Evolutionary conservation across 305 asterid genomes (phyloP).

Genomic region (Galium porrigens): DNA sequence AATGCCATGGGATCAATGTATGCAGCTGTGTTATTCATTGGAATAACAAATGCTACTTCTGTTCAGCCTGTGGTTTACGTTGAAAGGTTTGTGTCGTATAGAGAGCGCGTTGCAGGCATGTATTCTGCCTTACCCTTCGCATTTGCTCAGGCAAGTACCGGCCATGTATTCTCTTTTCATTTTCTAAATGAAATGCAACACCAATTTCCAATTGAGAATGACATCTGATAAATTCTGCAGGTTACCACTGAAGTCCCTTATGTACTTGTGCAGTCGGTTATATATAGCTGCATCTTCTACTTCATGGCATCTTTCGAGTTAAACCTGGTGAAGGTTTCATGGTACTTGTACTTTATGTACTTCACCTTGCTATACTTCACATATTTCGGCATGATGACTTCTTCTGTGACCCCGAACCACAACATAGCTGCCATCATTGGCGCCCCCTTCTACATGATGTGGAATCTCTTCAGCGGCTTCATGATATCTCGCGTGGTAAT

Average conservation of each 20-base stretch:
- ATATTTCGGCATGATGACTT: slow-evolving; percentile 88
- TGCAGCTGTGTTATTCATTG: slow-evolving; percentile 69
- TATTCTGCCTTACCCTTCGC: slow-evolving; percentile 86
- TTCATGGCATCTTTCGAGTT: slow-evolving; percentile 72
- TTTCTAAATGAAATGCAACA: not conserved
- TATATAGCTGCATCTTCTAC: slow-evolving; percentile 63
- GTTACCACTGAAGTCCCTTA: slow-evolving; percentile 73
- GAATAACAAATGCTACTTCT: slow-evolving; percentile 64
- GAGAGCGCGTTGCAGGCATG: slow-evolving; percentile 93
- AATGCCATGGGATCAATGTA: slow-evolving; percentile 96
- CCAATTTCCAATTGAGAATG: not conserved
- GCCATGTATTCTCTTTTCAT: not conserved
- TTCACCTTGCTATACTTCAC: slow-evolving; percentile 80
- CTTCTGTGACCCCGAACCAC: slow-evolving; percentile 86
- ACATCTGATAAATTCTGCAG: slow-evolving; percentile 28
- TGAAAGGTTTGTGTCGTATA: slow-evolving; percentile 75
- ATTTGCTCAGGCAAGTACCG: slow-evolving; percentile 57
- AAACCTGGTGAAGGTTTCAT: slow-evolving; percentile 41
- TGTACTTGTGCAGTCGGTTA: slow-evolving; percentile 50
- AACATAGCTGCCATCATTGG: slow-evolving; percentile 76
- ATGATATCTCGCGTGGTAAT: slow-evolving; percentile 83
- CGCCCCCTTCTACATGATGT: slow-evolving; percentile 87
- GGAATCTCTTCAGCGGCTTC: slow-evolving; percentile 94
- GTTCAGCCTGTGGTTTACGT: slow-evolving; percentile 86
- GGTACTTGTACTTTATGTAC: slow-evolving; percentile 67